These are phyloP conservation scores for Phytopythium boreale DNA, from an alignment of 352 stramenopile species.

Conservation along the genomic window DNA sequence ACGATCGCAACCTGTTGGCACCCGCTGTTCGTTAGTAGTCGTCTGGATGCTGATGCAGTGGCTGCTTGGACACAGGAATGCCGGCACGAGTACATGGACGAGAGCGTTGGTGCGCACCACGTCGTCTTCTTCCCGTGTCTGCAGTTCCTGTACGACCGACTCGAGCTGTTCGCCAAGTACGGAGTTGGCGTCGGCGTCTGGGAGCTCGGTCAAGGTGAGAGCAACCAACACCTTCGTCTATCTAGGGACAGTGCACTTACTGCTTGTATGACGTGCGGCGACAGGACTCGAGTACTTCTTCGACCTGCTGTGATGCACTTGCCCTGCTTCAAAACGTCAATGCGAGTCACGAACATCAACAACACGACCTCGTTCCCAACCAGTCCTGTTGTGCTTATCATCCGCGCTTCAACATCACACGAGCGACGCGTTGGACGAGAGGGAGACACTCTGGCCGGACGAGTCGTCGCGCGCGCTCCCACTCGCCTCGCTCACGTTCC, in stretches of 20 bases:
- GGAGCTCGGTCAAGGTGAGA: slow-evolving; percentile 77
- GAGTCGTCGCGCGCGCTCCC: background rate
- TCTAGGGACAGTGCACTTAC: background rate
- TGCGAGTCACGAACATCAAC: background rate
- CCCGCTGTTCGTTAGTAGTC: background rate
- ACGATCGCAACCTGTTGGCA: background rate
- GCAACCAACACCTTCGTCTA: background rate
- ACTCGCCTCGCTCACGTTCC: background rate
- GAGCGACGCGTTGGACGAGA: slow-evolving; percentile 3
- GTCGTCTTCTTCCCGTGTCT: slow-evolving; percentile 78
- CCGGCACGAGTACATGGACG: slow-evolving; percentile 41
- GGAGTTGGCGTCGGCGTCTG: slow-evolving; percentile 63
- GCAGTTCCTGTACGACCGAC: slow-evolving; percentile 71
- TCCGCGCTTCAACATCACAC: background rate
- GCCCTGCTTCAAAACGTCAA: background rate
- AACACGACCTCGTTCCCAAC: background rate
- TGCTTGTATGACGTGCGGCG: background rate
- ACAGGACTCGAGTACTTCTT: slow-evolving; percentile 79
- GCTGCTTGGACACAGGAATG: slow-evolving; percentile 48
- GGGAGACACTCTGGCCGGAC: background rate
- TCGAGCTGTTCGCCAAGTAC: slow-evolving; percentile 46
- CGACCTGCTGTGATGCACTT: slow-evolving; percentile 47
- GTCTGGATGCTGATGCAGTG: background rate
- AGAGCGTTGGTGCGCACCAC: slow-evolving; percentile 25
- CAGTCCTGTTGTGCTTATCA: background rate